phyloP scores from a whole-genome alignment of 805 yeast genomes.

The Wickerhamomyces alni region DNA sequence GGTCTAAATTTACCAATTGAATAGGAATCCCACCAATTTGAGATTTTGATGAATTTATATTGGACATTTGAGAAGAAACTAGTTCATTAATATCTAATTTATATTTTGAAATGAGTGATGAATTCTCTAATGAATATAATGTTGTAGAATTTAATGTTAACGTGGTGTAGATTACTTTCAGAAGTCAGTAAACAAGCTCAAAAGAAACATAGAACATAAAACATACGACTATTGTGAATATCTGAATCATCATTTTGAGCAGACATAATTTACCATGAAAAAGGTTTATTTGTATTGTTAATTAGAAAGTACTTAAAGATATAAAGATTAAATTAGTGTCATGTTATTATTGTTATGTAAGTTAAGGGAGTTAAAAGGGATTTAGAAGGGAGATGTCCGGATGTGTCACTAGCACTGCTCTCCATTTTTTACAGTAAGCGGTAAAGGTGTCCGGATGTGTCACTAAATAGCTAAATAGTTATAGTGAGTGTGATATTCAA shows the following conservation, averaged over 20 bases:
- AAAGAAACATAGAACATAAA: background rate
- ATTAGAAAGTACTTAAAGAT: background rate
- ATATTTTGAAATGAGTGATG: conserved; percentile 32
- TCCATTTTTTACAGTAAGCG: too few relatives aligned
- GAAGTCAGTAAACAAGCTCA: background rate
- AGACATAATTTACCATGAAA: background rate
- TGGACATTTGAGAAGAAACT: conserved; percentile 47
- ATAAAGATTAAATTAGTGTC: background rate
- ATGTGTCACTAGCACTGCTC: too few relatives aligned
- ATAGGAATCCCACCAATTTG: conserved; percentile 23
- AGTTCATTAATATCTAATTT: conserved; percentile 48
- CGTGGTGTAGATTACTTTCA: conserved; percentile 36
- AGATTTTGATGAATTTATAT: conserved; percentile 41
- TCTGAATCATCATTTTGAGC: background rate
- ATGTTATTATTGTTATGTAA: background rate
- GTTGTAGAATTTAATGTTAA: conserved; percentile 53
- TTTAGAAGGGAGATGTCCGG: too few relatives aligned
- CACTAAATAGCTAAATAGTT: too few relatives aligned
- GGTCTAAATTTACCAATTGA: conserved; percentile 4
- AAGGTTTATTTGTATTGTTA: too few relatives aligned
- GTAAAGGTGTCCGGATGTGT: too few relatives aligned
- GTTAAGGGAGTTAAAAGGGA: too few relatives aligned
- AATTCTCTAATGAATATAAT: conserved; percentile 50
- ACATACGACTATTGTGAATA: conserved; percentile 6
- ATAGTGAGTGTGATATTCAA: background rate